phyloP scores from a whole-genome alignment of 441 rosid species.

The Mallotus japonicus region DNA sequence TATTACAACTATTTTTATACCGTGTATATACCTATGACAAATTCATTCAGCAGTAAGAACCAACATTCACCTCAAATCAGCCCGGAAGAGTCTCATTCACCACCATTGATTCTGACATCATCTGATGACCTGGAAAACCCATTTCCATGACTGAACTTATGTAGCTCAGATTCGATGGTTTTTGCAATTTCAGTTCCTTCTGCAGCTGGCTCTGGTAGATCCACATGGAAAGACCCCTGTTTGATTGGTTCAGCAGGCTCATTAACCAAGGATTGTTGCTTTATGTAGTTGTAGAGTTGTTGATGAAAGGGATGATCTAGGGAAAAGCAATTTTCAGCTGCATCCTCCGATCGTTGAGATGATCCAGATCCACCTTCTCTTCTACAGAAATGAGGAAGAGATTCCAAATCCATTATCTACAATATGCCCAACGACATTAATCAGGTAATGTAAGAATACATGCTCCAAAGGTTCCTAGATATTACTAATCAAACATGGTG shows the following conservation, averaged over 20 bases:
- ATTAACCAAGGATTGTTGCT: constrained; percentile 46
- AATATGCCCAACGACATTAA: constrained; percentile 4
- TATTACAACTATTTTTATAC: constrained; percentile 18
- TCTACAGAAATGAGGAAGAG: constrained; percentile 92
- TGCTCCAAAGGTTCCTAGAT: neutral
- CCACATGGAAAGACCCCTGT: constrained; percentile 87
- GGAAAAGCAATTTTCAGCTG: constrained; percentile 51
- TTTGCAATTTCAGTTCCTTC: constrained; percentile 61
- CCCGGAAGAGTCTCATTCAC: constrained; percentile 24
- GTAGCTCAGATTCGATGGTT: constrained; percentile 73
- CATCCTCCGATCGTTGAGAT: constrained; percentile 42
- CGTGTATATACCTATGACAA: neutral
- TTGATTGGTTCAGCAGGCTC: constrained; percentile 50
- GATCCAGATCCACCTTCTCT: constrained; percentile 76
- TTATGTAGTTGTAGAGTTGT: constrained; percentile 77
- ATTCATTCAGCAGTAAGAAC: neutral
- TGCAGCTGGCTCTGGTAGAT: constrained; percentile 61
- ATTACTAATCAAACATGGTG: neutral
- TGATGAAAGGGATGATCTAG: constrained; percentile 84
- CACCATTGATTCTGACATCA: constrained; percentile 37
- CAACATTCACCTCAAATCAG: neutral
- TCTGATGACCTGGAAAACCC: constrained; percentile 33
- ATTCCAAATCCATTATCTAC: constrained; percentile 74
- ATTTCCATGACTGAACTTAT: constrained; percentile 55
- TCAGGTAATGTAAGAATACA: neutral